A percentile compares a stretch with the other conserved stretches of the same genome.
phyloP scores from a whole-genome alignment of 2,329 filamentous ascomycete genomes.

The Sphaerulina populicola region DNA sequence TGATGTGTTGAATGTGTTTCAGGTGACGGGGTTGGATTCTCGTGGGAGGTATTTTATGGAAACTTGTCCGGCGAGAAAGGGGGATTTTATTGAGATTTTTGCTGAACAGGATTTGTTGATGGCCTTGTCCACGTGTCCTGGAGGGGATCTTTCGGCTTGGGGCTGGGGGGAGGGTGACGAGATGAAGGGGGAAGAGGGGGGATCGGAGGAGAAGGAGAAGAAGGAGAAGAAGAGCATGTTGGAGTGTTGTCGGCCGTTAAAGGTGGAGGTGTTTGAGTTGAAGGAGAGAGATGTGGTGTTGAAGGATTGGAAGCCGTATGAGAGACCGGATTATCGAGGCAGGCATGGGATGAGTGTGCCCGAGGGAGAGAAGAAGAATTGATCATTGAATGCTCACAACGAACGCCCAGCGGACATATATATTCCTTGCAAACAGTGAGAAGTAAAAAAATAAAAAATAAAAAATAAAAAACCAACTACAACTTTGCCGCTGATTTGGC shows the following conservation, averaged over 20 bases:
- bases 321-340: constrained; percentile 54
- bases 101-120: constrained; percentile 68
- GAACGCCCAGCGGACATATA: too few species aligned
- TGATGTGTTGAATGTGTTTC: constrained; percentile 79
- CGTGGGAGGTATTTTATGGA: constrained; percentile 70
- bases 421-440: background rate
- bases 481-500: constrained; percentile 13
- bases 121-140: constrained; percentile 62
- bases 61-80: constrained; percentile 48
- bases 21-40: constrained; percentile 68
- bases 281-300: constrained; percentile 39
- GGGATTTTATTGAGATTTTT: constrained; percentile 65
- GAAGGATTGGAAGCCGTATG: constrained; percentile 55
- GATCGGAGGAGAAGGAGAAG: constrained; percentile 51
- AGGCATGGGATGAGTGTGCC: constrained; percentile 56
- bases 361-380: constrained; percentile 30
- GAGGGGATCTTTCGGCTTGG: constrained; percentile 74
- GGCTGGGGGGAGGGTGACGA: constrained; percentile 61
- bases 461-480: too few species aligned
- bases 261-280: constrained; percentile 61
- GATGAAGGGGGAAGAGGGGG: constrained; percentile 34
- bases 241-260: constrained; percentile 63
- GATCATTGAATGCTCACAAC: background rate
- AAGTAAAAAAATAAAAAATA: too few species aligned
- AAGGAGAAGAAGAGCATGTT: constrained; percentile 58